Percentiles rank a stretch among this genome's conserved stretches.
These are phyloP conservation scores for Geotrichum bryndzae DNA, from an alignment of 1,139 yeast genomes.

Conservation along the genomic window DNA sequence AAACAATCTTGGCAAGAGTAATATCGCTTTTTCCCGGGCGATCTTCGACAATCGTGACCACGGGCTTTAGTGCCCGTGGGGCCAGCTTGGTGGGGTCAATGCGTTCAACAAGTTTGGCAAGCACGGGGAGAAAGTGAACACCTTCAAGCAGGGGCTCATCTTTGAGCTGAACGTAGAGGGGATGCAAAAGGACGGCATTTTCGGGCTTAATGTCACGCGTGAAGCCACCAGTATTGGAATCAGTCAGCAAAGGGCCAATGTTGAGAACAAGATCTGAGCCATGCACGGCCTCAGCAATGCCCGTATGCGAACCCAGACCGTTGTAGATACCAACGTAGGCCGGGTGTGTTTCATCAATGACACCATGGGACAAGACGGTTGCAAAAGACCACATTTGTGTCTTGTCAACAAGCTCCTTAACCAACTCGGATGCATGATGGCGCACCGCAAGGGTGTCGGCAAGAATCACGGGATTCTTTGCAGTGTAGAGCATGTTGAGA, in stretches of 20 bases:
- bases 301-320: constrained; percentile 46
- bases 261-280: constrained; percentile 36
- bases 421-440: constrained; percentile 40
- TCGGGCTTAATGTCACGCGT: constrained; percentile 36
- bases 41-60: constrained; percentile 20
- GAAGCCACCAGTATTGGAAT: constrained; percentile 42
- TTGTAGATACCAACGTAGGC: constrained; percentile 61
- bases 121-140: constrained; percentile 45
- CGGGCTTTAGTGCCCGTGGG: constrained; percentile 17
- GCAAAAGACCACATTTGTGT: constrained; percentile 44
- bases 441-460: constrained; percentile 63
- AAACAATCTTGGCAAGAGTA: constrained; percentile 37
- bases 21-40: constrained; percentile 27
- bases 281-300: constrained; percentile 38
- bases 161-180: constrained; percentile 44
- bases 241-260: constrained; percentile 40
- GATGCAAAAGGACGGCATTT: constrained; percentile 38
- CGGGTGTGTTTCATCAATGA: constrained; percentile 55
- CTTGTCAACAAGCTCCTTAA: constrained; percentile 44
- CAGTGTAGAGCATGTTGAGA: constrained; percentile 44
- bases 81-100: constrained; percentile 36
- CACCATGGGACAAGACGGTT: constrained; percentile 49
- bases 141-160: constrained; percentile 35
- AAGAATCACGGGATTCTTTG: constrained; percentile 55
- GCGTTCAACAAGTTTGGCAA: constrained; percentile 37